Percentiles rank a stretch among this genome's conserved stretches.
phyloP scores from a whole-genome alignment of 305 asterid species.

The Rubia tinctorum region DNA sequence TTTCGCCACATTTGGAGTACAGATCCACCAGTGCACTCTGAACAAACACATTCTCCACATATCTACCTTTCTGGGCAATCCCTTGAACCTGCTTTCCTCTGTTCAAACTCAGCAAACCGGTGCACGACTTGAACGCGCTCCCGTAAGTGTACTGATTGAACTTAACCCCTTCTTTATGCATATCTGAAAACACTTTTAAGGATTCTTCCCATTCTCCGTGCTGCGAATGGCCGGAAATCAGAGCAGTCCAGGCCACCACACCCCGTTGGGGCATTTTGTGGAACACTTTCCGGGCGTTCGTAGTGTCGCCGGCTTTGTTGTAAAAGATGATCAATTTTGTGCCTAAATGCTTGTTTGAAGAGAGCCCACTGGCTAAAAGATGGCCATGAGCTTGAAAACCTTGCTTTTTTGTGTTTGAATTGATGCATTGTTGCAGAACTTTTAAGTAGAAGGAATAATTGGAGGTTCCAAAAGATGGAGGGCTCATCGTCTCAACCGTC shows the following conservation, averaged over 20 bases:
- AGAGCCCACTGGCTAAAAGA: background rate
- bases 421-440: slow-evolving; percentile 10
- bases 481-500: slow-evolving; percentile 23
- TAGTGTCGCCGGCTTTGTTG: background rate
- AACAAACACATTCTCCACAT: slow-evolving; percentile 40
- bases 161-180: slow-evolving; percentile 33
- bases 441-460: slow-evolving; percentile 3
- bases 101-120: slow-evolving; percentile 31
- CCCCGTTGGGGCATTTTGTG: slow-evolving; percentile 5
- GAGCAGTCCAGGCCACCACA: slow-evolving; percentile 19
- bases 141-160: slow-evolving; percentile 62
- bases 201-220: slow-evolving; percentile 7
- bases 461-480: slow-evolving; percentile 8
- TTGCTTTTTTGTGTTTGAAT: background rate
- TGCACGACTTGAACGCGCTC: slow-evolving; percentile 49
- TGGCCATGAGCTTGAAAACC: slow-evolving; percentile 9
- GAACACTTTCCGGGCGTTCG: slow-evolving; percentile 2
- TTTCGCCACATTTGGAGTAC: slow-evolving; percentile 50
- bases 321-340: slow-evolving; percentile 16
- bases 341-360: slow-evolving; percentile 1
- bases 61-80: slow-evolving; percentile 40
- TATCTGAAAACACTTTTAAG: background rate
- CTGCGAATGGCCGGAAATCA: slow-evolving; percentile 7
- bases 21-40: slow-evolving; percentile 59
- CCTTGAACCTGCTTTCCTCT: slow-evolving; percentile 55